Evolutionary conservation across 495 filamentous ascomycete species (phyloP).

Genomic region (Talaromyces wortmannii): DNA sequence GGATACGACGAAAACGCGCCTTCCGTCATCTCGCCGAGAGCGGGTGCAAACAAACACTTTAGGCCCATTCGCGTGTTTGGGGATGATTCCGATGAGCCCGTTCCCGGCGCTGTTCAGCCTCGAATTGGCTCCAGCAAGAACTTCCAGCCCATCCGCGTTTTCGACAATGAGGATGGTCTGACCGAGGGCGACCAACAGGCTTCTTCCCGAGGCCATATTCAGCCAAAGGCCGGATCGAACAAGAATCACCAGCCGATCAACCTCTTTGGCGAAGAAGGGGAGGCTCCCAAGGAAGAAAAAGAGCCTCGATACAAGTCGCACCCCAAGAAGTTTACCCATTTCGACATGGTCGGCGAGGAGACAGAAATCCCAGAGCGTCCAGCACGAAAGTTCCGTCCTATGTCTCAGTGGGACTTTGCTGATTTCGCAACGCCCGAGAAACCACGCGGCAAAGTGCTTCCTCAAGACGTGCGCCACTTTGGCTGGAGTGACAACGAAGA

Average conservation of each 20-base stretch:
- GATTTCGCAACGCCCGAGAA: slow-evolving; percentile 81
- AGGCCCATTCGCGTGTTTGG: slow-evolving; percentile 65
- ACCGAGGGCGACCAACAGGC: slow-evolving; percentile 18
- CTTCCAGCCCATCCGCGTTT: slow-evolving; percentile 58
- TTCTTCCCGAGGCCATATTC: slow-evolving; percentile 21
- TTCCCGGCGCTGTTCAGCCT: slow-evolving; percentile 12
- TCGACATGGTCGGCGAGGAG: slow-evolving; percentile 69
- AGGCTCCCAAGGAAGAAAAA: slow-evolving; percentile 16
- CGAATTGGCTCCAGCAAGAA: slow-evolving; percentile 61
- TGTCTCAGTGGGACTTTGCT: slow-evolving; percentile 74
- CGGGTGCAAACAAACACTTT: slow-evolving; percentile 64
- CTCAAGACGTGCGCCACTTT: slow-evolving; percentile 61
- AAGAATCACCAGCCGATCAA: slow-evolving; percentile 66
- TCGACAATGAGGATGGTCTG: slow-evolving; percentile 40
- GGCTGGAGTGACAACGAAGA: slow-evolving; percentile 64
- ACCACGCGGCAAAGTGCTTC: slow-evolving; percentile 39
- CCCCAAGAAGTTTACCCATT: slow-evolving; percentile 77
- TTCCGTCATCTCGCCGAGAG: slow-evolving; percentile 51
- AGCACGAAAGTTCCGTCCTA: slow-evolving; percentile 52
- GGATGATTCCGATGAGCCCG: slow-evolving; percentile 22
- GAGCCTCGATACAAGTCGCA: slow-evolving; percentile 52
- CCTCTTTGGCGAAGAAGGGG: slow-evolving; percentile 52
- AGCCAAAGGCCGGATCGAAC: slow-evolving; percentile 57
- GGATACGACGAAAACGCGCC: slow-evolving; percentile 37
- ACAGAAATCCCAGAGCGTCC: slow-evolving; percentile 30